A percentile compares a stretch with the other conserved stretches of the same genome.
Conservation (phyloP, 768 basidiomycete species). For the Pleurotus djamor region DNA sequence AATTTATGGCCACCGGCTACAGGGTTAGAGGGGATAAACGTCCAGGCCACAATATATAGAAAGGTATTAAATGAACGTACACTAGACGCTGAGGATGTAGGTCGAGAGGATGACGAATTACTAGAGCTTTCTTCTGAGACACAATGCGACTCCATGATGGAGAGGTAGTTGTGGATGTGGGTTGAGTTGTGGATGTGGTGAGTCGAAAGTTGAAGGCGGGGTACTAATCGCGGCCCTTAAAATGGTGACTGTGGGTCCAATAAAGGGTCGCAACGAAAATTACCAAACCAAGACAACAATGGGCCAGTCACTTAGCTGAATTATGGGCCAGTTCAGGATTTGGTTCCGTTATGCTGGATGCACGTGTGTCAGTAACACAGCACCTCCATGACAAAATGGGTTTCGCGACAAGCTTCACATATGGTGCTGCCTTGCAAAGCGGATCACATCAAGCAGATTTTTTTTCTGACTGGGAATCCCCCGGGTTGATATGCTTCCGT, state of each 20-base stretch:
- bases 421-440: slow-evolving; percentile 1
- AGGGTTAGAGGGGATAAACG: no score
- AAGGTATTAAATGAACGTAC: neutral
- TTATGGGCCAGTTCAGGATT: neutral
- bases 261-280: neutral
- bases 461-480: neutral
- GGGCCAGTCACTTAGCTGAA: neutral
- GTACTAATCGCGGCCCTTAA: no score
- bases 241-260: no score
- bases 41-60: no score
- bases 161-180: neutral
- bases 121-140: neutral
- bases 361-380: neutral
- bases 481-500: slow-evolving; percentile 3
- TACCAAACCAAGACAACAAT: neutral
- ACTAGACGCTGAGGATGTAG: neutral
- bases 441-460: slow-evolving; percentile 2
- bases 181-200: no score
- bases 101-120: no score
- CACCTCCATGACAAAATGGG: no score
- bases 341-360: neutral
- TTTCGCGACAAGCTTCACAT: no score
- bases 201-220: no score
- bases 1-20: neutral
- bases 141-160: neutral